Evolutionary conservation across 2,329 filamentous ascomycete genomes (phyloP), one percentile per base, ranked within the genome.

Genomic region (Fusarium sp.): DNA sequence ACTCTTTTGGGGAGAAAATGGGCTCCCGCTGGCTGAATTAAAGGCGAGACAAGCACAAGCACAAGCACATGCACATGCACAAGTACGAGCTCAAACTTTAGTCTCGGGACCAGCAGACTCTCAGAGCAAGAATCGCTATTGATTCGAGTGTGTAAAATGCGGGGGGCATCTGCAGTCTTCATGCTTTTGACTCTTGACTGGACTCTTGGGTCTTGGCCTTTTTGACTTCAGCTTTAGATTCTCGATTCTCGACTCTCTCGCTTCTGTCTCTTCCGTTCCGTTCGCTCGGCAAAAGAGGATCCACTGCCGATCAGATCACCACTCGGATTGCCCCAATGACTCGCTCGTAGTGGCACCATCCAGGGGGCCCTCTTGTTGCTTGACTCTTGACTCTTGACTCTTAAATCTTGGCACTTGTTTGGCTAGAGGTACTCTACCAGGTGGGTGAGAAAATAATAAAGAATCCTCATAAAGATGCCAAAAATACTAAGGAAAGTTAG

Each of bases 281-380:
- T 45, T 57, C 23, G 47, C 52, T 62, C 56, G 59, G 58, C 67
- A 63, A 60, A 48, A 42, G 32, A 42, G 60, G 56, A 62, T 70
- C 69, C 71, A 73, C 70, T 65, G 71, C 67, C 70, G 71, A 73
- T 70, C 71, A 65, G 60, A 73, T 68, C 70, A 73, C 61, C 56
- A 49, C 28, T 54, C 40, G 52, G 59, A 65, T 43, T 54, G 58
- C 49, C 40, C 47, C 54, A 68, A 72, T 72, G 69, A 72, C 69
- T 72, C 70, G 70, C 54, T 72, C 70, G 70, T 49, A 61, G 70
- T 71, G 70, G 70, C 56, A 54, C 62, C 65, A 62, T 60, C n/a
- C 20, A 42, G 45, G 47, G 44, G 45, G 36, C 30, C 44, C 32
- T 47, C 32, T 19, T 36, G 34, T 10, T 17, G n/a, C 34, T 36